These are phyloP conservation scores for Chimonanthus praecox DNA, from an alignment of 164 flowering plant genomes.

Conservation along the genomic window DNA sequence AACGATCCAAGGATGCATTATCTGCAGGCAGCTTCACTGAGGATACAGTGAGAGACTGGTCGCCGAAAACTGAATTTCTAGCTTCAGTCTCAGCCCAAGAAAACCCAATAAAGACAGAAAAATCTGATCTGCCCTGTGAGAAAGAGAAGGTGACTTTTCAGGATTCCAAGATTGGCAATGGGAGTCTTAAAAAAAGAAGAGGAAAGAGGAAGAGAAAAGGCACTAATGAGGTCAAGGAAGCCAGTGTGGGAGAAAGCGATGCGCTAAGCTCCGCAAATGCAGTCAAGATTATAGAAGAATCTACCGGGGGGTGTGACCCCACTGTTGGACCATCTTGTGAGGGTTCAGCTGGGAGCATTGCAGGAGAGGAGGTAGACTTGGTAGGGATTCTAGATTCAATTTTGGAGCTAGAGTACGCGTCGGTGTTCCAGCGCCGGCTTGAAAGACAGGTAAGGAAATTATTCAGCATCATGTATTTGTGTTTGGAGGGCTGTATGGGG, in stretches of 20 bases:
- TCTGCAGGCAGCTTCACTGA: conserved; percentile 49
- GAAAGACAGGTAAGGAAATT: conserved; percentile 68
- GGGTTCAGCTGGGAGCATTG: conserved; percentile 9
- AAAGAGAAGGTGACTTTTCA: conserved; percentile 17
- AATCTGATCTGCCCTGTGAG: conserved; percentile 14
- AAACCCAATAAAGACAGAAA: conserved; percentile 19
- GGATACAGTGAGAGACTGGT: conserved; percentile 34
- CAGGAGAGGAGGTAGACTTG: conserved; percentile 27
- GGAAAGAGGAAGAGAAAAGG: conserved; percentile 81
- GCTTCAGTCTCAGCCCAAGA: conserved; percentile 18
- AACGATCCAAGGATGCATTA: conserved; percentile 20
- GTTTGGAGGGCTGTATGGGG: not conserved
- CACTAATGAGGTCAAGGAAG: conserved; percentile 38
- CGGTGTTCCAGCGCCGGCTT: conserved; percentile 45
- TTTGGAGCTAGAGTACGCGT: conserved; percentile 35
- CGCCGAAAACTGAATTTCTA: conserved; percentile 29
- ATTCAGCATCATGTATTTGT: not conserved
- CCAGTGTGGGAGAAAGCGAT: conserved; percentile 50
- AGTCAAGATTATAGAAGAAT: conserved; percentile 29
- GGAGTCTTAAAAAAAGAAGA: conserved; percentile 43
- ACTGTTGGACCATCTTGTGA: conserved; percentile 11
- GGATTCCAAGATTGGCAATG: conserved; percentile 16
- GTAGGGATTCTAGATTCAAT: conserved; percentile 39
- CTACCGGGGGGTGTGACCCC: conserved; percentile 23
- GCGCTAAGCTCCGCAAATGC: conserved; percentile 31